Evolutionary conservation across 192 early-diverging fungal genomes (phyloP), one percentile per base, ranked within the genome.

Genomic region (Backusella mclennaniae): DNA sequence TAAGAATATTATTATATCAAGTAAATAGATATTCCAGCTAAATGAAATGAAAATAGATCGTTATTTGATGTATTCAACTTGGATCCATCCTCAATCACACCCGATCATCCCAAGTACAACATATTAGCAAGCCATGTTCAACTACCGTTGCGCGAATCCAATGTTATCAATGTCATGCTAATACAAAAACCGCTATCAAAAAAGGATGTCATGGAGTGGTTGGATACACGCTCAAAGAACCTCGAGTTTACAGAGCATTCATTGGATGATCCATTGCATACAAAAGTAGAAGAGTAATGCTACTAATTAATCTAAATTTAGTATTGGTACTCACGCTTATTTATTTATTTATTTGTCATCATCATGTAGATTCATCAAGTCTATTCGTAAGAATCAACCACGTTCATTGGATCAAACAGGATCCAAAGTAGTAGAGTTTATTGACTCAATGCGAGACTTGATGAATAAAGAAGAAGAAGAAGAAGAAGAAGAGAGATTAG

Each of bases 61-160:
- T 2, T 67, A 12, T 69, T 79, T 35, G 82, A 83, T 52, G 41
- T 52, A 53, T 83, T 83, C 46, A 71, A 42, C 26, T 39, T 83
- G n/a, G 81, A 83, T 53, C 59, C 77, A 17, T 29, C 49, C 23
- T 83, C 81, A 0, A 71, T 83, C 49, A 76, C 81, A 15, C 31
- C 77, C 6, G 77, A 83, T 17, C 77, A 83, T 29, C 77, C 78
- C 7, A 53, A 49, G 7, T 75, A 74, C 21, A 76, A 75, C 49
- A 79, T 83, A 12, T 73, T 83, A 4, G 82, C 82, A 6, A 80
- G 74, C 5, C 82, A 83, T 73, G 82, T 83, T n/a, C 77, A 76
- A 14, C 35, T 83, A 8, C 42, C 70, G 1, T 6, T 83, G 19
- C 41, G 68, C 31, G 56, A 72, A 26, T 39, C 76, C 14, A 67